Evolutionary conservation across 139 green algal species (phyloP), one percentile per base, ranked within the genome.

Genomic region (Tetradesmus lagerheimii): DNA sequence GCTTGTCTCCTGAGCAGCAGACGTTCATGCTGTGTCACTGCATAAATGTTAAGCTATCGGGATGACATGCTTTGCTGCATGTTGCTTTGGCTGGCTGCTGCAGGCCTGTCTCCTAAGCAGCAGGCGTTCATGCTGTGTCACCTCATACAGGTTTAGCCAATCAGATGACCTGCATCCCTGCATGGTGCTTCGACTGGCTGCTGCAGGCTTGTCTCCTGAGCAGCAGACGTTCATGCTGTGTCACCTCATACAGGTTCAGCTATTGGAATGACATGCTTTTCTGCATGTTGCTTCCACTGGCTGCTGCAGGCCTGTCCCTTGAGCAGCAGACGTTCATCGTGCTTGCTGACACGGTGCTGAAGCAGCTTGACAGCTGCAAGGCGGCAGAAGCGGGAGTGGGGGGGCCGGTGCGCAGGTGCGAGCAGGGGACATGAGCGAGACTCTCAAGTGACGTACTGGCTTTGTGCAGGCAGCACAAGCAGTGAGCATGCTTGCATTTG

Each of bases 291-390:
- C 20, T 62, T 1, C 47, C 2, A 2, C 8, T 18, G 1, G 8
- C 20, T 71, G 20, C 23, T 71, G 57, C 57, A 71, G 57, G n/a
- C 50, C 92, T 97, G 80, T 84, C 91, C 14, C 29, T 37, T 35
- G 45, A 92, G 0, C 92, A 97, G 77, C 95, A 96, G 90, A 92
- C 92, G 23, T 95, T 96, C 43, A 53, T 96, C 20, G 92, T 96
- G 80, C 89, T 97, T 2, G 85, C 94, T 25, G 95, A 97, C 86
- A 91, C 80, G 0, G 96, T 98, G 57, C 91, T 94, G 86, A 96
- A 95, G 89, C 96, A 98, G 93, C 93, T 98, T 85, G 96, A 98
- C 57, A 95, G 92, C 3, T 92, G 97, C 41, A 98, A 98, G 90
- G 89, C 92, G 37, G 62, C 38, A 66, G 89, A 95, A 1, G 50